Evolutionary conservation across 805 yeast species (phyloP).

Genomic region (Kluyveromyces lactis): DNA sequence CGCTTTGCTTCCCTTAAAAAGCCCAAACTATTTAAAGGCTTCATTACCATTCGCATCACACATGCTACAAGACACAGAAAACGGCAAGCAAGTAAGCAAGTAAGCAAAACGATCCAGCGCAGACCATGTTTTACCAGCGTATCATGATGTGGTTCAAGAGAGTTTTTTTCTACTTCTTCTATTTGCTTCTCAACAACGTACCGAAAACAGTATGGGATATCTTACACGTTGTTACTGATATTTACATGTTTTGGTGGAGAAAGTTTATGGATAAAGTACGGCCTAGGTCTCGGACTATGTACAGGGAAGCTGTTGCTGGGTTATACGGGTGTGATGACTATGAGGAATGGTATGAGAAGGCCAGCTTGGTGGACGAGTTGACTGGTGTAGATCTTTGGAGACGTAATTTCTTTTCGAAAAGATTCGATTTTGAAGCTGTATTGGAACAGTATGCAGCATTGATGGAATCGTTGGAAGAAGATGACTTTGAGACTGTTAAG

Average conservation of each 20-base stretch:
- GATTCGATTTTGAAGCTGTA: constrained; percentile 79
- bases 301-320: constrained; percentile 39
- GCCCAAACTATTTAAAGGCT: too few species aligned
- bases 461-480: constrained; percentile 47
- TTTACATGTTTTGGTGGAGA: constrained; percentile 34
- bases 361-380: constrained; percentile 40
- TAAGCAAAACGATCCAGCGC: too few species aligned
- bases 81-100: too few species aligned
- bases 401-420: constrained; percentile 69
- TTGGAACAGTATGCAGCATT: constrained; percentile 62
- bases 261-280: constrained; percentile 20
- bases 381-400: constrained; percentile 62
- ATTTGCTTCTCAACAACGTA: constrained; percentile 30
- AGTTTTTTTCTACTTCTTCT: constrained; percentile 19
- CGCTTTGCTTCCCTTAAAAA: too few species aligned
- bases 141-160: constrained; percentile 8
- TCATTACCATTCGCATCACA: too few species aligned
- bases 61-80: too few species aligned
- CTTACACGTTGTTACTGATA: constrained; percentile 35
- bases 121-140: too few species aligned
- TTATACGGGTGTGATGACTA: constrained; percentile 47
- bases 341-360: constrained; percentile 61
- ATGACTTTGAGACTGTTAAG: constrained; percentile 49
- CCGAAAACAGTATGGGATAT: constrained; percentile 37
- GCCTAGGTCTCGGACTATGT: constrained; percentile 24